A percentile compares a stretch with the other conserved stretches of the same genome.
These are phyloP conservation scores for Lentinula aciculospora DNA, from an alignment of 768 basidiomycete species.

Conservation along the genomic window DNA sequence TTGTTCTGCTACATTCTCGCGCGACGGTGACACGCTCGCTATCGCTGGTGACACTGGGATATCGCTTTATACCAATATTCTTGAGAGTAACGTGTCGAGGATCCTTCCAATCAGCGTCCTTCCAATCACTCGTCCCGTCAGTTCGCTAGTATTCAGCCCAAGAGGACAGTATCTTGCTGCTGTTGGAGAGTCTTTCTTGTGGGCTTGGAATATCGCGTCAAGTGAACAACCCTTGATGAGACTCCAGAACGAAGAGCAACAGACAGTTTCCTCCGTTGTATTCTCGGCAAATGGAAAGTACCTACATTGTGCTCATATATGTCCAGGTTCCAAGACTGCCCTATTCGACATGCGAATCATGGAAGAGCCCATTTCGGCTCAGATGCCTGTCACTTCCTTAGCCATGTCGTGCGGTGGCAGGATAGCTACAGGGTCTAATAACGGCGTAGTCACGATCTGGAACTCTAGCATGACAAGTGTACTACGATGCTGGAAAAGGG, in stretches of 20 bases:
- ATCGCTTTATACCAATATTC: background rate
- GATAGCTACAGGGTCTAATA: conserved; percentile 1
- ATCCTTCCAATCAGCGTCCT: background rate
- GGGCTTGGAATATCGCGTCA: background rate
- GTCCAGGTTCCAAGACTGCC: background rate
- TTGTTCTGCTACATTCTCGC: background rate
- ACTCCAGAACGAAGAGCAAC: background rate
- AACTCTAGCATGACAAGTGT: background rate
- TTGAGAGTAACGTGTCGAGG: background rate
- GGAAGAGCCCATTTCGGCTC: background rate
- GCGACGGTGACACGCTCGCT: background rate
- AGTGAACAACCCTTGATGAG: background rate
- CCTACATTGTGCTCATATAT: background rate
- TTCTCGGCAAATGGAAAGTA: background rate
- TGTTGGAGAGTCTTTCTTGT: background rate
- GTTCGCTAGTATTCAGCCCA: background rate
- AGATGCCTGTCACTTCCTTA: background rate
- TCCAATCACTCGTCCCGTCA: background rate
- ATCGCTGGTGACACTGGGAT: background rate
- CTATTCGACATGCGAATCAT: background rate
- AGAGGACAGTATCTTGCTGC: background rate
- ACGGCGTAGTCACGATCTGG: conserved; percentile 1
- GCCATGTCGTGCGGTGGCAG: background rate
- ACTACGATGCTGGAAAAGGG: background rate
- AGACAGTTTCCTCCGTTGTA: background rate